Base-by-base conservation (phyloP, 257 asterid genomes). In the Linderniella brevidens region DNA sequence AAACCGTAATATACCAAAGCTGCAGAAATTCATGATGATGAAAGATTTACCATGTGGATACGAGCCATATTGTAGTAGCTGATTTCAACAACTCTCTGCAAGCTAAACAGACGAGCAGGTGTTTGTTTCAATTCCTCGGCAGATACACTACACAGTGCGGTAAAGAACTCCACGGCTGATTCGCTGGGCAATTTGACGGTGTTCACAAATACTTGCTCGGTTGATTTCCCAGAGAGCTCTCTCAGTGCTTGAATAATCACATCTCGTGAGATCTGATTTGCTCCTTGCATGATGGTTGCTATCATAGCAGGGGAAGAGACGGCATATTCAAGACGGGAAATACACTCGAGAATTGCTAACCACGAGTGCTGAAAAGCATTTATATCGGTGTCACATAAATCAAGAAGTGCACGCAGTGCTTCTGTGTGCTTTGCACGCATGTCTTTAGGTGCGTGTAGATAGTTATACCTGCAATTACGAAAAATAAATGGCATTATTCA, bases 21-120 rank as follows among this genome's bases (percentile, higher is more conserved):
- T 3, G 49, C 5, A 17, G 32, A 46, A 46, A 46, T 17, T 35
- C n/a, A 46, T 17, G 12, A 46, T 18, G 32, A 25, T 25, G 32
- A 25, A 3, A 25, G 46, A 56, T 54, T 85, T 90, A 90, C 99
- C 99, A 90, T 71, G 55, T 96, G 77, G 59, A 90, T 90, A 49
- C 99, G 99, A 67, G 92, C 83, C 94, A 85, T 85, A 57, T 90
- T 90, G 72, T 90, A 90, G 64, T 90, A 90, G 82, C 99, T 90
- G 47, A 90, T 85, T 68, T 90, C 99, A 48, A 90, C 99, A 59
- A 90, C 94, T 68, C 85, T 90, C 62, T 90, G 99, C 88, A 90
- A 66, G 78, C 99, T 69, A 68, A 79, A 90, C 58, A 90, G 94
- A 45, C 99, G 96, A 37, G 99, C 88, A 35, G 99, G 99, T 52